Conservation (phyloP, 2,329 filamentous ascomycete species). For the Fusarium ambrosium region DNA sequence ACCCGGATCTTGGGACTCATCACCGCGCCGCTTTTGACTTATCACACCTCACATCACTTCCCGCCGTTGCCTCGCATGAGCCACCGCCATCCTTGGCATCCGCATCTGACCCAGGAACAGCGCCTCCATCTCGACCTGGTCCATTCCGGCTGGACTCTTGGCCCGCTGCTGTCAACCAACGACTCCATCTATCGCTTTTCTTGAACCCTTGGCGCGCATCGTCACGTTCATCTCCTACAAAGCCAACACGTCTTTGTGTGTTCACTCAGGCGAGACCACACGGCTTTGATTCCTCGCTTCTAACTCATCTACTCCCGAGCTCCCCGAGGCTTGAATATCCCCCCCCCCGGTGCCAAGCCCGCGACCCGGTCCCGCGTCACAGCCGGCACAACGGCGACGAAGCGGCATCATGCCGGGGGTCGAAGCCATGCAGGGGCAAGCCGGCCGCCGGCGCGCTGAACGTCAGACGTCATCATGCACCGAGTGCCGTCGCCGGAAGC, state of each 20-base stretch:
- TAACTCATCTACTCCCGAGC: conserved; percentile 1
- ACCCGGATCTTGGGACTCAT: background rate
- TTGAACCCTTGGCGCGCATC: conserved; percentile 8
- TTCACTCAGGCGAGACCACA: conserved; percentile 10
- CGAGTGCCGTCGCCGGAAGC: conserved; percentile 65
- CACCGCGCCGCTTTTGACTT: background rate
- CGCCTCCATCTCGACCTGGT: conserved; percentile 9
- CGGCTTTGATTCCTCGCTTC: background rate
- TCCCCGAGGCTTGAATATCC: conserved; percentile 7
- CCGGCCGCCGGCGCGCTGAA: conserved; percentile 39
- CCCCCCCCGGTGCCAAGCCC: conserved; percentile 20
- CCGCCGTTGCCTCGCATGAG: background rate
- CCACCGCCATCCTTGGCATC: conserved; percentile 11
- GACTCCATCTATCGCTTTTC: conserved; percentile 19
- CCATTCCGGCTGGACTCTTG: conserved; percentile 20
- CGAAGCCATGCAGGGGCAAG: conserved; percentile 37
- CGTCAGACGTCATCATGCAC: conserved; percentile 60
- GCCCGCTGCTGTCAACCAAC: conserved; percentile 26
- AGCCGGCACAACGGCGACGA: conserved; percentile 17
- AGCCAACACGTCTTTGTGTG: conserved; percentile 11
- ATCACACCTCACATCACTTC: background rate
- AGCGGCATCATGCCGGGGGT: conserved; percentile 33
- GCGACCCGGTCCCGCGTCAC: conserved; percentile 4
- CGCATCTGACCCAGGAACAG: conserved; percentile 21
- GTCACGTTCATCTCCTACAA: background rate